Evolutionary conservation across 176 grass and related monocot species (phyloP).

Genomic region (Miscanthus lutarioriparius): DNA sequence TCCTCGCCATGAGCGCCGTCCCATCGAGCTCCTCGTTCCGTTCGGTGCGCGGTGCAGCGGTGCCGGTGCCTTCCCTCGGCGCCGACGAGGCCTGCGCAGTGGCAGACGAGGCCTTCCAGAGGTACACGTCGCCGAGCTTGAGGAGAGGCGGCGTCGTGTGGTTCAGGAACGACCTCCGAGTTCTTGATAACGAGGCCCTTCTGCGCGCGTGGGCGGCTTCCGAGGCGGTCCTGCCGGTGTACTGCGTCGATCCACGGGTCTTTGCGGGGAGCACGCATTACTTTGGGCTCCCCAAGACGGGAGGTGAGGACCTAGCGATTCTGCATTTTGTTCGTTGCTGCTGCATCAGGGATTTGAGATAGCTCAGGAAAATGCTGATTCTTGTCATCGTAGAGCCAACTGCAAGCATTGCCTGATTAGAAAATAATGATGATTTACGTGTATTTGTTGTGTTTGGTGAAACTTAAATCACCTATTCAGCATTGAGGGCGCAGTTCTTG

Average conservation of each 20-base stretch:
- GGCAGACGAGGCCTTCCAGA: conserved; percentile 50
- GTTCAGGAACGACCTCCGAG: conserved; percentile 84
- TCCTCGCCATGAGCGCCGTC: conserved; percentile 43
- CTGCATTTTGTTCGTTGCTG: background rate
- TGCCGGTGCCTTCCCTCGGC: conserved; percentile 53
- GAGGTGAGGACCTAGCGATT: conserved; percentile 40
- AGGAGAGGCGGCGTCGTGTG: conserved; percentile 59
- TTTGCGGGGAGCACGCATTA: conserved; percentile 55
- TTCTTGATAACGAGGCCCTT: conserved; percentile 77
- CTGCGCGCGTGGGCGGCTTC: conserved; percentile 62
- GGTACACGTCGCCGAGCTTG: conserved; percentile 42
- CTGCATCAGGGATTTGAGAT: background rate
- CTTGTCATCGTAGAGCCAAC: background rate
- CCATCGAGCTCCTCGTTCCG: conserved; percentile 23
- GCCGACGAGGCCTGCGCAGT: conserved; percentile 35
- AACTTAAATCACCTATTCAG: conserved; percentile 33
- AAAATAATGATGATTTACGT: background rate
- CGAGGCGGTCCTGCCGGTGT: conserved; percentile 65
- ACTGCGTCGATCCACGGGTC: conserved; percentile 72
- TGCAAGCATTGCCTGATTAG: background rate
- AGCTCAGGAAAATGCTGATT: background rate
- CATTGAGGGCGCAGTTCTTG: conserved; percentile 68
- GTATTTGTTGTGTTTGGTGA: background rate
- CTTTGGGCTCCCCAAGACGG: conserved; percentile 91
- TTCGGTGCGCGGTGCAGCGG: background rate